Evolutionary conservation across 1,139 yeast species (phyloP).

Genomic region (Meyerozyma carpophila): DNA sequence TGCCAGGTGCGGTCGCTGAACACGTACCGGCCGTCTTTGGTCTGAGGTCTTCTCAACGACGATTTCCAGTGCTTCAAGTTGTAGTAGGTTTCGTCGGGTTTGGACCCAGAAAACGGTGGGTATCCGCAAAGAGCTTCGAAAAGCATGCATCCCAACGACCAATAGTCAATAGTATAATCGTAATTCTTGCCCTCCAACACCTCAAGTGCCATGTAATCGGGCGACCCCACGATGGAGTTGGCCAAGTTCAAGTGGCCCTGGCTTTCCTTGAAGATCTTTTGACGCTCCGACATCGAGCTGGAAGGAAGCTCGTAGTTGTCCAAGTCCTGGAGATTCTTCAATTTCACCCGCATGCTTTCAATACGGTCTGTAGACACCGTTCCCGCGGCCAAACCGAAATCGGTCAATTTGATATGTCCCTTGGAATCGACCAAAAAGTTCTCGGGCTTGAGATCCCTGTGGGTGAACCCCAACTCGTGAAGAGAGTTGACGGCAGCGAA

Average conservation of each 20-base stretch:
- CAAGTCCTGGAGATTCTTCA: slow-evolving; percentile 74
- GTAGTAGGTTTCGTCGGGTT: slow-evolving; percentile 91
- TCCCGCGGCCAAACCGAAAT: slow-evolving; percentile 97
- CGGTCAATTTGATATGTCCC: slow-evolving; percentile 95
- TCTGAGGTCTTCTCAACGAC: slow-evolving; percentile 82
- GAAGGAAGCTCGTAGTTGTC: slow-evolving; percentile 66
- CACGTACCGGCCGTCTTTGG: slow-evolving; percentile 85
- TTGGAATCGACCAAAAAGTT: slow-evolving; percentile 89
- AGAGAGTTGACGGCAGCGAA: slow-evolving; percentile 89
- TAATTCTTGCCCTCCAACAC: slow-evolving; percentile 91
- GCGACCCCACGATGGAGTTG: slow-evolving; percentile 94
- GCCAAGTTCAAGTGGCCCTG: slow-evolving; percentile 71
- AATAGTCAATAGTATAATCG: slow-evolving; percentile 94
- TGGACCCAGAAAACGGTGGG: slow-evolving; percentile 94
- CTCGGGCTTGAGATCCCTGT: slow-evolving; percentile 96
- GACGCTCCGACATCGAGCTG: slow-evolving; percentile 80
- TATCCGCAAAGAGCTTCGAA: slow-evolving; percentile 92
- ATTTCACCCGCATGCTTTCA: slow-evolving; percentile 83
- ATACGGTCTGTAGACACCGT: slow-evolving; percentile 89
- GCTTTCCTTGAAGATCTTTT: slow-evolving; percentile 71
- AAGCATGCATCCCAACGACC: slow-evolving; percentile 96
- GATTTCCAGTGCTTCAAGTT: slow-evolving; percentile 92
- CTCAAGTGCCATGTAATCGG: slow-evolving; percentile 98
- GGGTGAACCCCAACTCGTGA: slow-evolving; percentile 94
- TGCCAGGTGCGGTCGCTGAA: slow-evolving; percentile 98